Evolutionary conservation across 2,329 filamentous ascomycete genomes (phyloP).

Genomic region (Epicoccum nigrum): DNA sequence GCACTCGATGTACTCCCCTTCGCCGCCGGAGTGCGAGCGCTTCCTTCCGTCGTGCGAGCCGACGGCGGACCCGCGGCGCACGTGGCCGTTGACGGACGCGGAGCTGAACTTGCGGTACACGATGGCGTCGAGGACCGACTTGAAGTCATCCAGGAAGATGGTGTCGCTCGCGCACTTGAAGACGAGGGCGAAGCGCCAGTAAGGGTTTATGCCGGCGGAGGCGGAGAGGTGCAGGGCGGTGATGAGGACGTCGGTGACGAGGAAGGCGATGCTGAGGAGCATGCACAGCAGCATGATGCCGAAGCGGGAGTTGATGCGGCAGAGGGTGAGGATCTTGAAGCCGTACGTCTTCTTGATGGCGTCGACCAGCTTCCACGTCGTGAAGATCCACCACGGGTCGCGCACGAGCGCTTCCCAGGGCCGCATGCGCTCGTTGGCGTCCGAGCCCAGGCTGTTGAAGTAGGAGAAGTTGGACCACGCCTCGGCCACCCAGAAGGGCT

Average conservation of each 20-base stretch:
- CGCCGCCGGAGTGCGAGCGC: too few relatives aligned
- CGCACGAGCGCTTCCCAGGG: slow-evolving; percentile 43
- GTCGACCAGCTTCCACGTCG: slow-evolving; percentile 40
- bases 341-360: slow-evolving; percentile 44
- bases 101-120: slow-evolving; percentile 34
- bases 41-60: background rate
- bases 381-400: slow-evolving; percentile 48
- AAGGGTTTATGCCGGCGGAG: slow-evolving; percentile 43
- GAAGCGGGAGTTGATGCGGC: slow-evolving; percentile 40
- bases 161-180: slow-evolving; percentile 47
- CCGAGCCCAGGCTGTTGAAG: slow-evolving; percentile 42
- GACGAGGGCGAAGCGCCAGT: slow-evolving; percentile 45
- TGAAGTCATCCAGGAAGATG: slow-evolving; percentile 47
- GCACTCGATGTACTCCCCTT: too few relatives aligned
- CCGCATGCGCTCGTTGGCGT: slow-evolving; percentile 36
- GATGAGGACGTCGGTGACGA: slow-evolving; percentile 40
- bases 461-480: slow-evolving; percentile 46
- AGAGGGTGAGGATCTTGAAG: slow-evolving; percentile 33
- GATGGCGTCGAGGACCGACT: slow-evolving; percentile 44
- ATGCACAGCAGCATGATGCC: slow-evolving; percentile 45
- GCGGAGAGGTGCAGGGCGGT: slow-evolving; percentile 35
- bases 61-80: slow-evolving; percentile 20
- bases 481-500: slow-evolving; percentile 45
- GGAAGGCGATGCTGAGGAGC: slow-evolving; percentile 39
- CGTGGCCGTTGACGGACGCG: slow-evolving; percentile 20